phyloP scores from a whole-genome alignment of 176 grass and related monocot genomes.

The Musa beccarii region DNA sequence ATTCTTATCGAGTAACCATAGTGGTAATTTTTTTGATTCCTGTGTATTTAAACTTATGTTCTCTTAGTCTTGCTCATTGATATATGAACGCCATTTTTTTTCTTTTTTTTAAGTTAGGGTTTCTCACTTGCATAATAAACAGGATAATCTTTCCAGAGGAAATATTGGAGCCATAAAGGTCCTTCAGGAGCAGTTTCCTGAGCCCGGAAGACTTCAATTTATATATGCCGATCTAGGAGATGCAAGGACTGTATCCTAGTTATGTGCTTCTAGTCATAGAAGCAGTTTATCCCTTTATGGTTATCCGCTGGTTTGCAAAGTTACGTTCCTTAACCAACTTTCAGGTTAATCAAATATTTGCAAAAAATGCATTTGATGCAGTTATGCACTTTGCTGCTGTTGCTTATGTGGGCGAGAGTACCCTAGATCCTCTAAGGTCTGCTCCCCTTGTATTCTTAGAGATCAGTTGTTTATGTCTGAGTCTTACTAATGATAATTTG shows the following conservation, averaged over 20 bases:
- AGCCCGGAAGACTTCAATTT: slow-evolving; percentile 64
- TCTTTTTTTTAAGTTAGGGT: background rate
- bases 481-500: no score
- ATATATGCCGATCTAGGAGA: slow-evolving; percentile 85
- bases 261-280: background rate
- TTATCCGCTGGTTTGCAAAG: background rate
- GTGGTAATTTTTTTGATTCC: slow-evolving; percentile 37
- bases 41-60: no score
- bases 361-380: slow-evolving; percentile 79
- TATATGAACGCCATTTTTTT: background rate
- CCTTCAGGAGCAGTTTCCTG: slow-evolving; percentile 60
- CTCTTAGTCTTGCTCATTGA: no score
- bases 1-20: slow-evolving; percentile 89
- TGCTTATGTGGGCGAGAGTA: slow-evolving; percentile 84
- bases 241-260: slow-evolving; percentile 49
- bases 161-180: slow-evolving; percentile 71
- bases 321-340: slow-evolving; percentile 17
- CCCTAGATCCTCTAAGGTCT: slow-evolving; percentile 81
- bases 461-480: background rate
- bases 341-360: slow-evolving; percentile 66
- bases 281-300: background rate
- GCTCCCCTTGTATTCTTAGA: background rate
- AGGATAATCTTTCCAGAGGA: slow-evolving; percentile 93
- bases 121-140: background rate
- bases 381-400: slow-evolving; percentile 92